phyloP scores from a whole-genome alignment of 2,329 filamentous ascomycete species.

The Fusarium sp. region DNA sequence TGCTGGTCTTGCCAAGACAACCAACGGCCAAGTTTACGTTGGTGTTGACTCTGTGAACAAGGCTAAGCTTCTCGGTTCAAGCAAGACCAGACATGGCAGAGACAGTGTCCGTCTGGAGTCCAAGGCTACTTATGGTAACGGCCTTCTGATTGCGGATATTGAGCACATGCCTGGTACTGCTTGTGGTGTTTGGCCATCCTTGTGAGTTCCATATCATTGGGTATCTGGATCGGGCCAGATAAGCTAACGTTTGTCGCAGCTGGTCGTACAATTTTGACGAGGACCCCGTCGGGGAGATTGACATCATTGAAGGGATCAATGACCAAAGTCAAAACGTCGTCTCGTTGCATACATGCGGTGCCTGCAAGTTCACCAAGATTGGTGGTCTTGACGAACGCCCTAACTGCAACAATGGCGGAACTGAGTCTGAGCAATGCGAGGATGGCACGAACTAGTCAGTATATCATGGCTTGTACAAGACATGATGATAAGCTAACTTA shows the following conservation, averaged over 20 bases:
- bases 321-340: constrained; percentile 63
- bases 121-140: constrained; percentile 67
- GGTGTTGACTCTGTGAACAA: constrained; percentile 3
- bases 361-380: constrained; percentile 55
- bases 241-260: neutral
- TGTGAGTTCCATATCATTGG: constrained; percentile 4
- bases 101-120: constrained; percentile 73
- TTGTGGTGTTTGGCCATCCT: constrained; percentile 33
- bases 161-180: constrained; percentile 30
- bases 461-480: rapidly evolving
- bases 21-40: neutral
- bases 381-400: constrained; percentile 51
- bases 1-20: constrained; percentile 40
- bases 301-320: constrained; percentile 79
- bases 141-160: constrained; percentile 67
- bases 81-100: constrained; percentile 46
- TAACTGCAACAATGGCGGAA: constrained; percentile 58
- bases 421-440: constrained; percentile 26
- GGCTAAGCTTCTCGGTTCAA: constrained; percentile 18
- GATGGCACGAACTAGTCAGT: constrained; percentile 25
- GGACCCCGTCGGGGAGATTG: constrained; percentile 67
- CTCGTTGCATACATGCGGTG: constrained; percentile 69
- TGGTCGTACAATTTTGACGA: constrained; percentile 23
- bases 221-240: rapidly evolving
- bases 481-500: neutral